phyloP scores from a whole-genome alignment of 192 early-diverging fungal genomes.

The Jimgerdemannia flammicorona region DNA sequence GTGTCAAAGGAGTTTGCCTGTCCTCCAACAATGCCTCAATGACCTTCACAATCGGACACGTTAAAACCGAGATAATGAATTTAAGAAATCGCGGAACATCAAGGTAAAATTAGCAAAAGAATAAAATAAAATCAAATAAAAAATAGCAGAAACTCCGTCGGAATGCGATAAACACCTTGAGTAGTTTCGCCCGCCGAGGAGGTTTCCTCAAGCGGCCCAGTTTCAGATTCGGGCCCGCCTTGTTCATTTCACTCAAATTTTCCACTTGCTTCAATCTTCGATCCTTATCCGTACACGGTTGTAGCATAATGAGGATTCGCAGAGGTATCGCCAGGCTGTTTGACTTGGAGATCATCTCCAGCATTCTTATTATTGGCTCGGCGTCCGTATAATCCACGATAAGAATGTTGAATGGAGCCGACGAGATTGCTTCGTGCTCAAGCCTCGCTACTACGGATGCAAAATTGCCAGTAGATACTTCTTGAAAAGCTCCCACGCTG shows the following conservation, averaged over 20 bases:
- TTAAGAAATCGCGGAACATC: not conserved
- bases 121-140: too few species aligned
- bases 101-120: not conserved
- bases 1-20: not conserved
- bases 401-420: not conserved
- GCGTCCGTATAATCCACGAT: not conserved
- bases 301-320: not conserved
- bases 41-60: not conserved
- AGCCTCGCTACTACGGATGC: not conserved
- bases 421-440: not conserved
- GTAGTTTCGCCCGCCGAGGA: not conserved
- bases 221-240: not conserved
- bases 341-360: not conserved
- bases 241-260: not conserved
- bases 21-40: not conserved
- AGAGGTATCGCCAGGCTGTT: not conserved
- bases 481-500: not conserved
- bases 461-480: not conserved
- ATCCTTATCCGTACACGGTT: not conserved
- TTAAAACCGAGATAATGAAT: not conserved
- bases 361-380: not conserved
- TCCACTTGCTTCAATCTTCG: not conserved
- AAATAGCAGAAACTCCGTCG: too few species aligned
- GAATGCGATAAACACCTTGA: not conserved
- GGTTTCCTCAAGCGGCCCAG: not conserved